A percentile compares a stretch with the other conserved stretches of the same genome.
Conservation (phyloP, 768 basidiomycete genomes). For the Kockovaella imperatae region DNA sequence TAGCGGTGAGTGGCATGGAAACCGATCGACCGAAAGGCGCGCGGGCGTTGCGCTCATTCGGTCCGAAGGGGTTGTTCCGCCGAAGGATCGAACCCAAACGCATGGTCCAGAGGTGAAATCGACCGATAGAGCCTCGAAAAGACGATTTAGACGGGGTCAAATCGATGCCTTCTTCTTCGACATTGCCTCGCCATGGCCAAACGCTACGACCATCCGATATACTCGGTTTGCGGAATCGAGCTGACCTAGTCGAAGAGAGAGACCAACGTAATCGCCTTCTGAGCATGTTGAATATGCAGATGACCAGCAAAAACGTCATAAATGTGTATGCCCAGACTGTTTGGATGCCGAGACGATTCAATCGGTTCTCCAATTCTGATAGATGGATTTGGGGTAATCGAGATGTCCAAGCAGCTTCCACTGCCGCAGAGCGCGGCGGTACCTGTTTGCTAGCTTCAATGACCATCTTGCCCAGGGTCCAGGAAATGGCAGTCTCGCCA, state of each 20-base stretch:
- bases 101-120: conserved; percentile 8
- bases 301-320: conserved; percentile 18
- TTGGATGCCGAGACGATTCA: conserved; percentile 31
- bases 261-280: conserved; percentile 13
- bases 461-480: conserved; percentile 99
- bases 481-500: conserved; percentile 84
- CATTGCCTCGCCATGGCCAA: neutral
- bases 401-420: conserved; percentile 18
- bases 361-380: conserved; percentile 7
- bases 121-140: neutral
- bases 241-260: neutral
- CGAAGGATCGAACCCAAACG: conserved; percentile 6
- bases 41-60: no score
- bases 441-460: conserved; percentile 68
- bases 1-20: conserved; percentile 1
- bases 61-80: conserved; percentile 2
- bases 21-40: neutral
- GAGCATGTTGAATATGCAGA: conserved; percentile 19
- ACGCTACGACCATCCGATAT: conserved; percentile 9
- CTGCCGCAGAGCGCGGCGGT: conserved; percentile 11
- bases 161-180: conserved; percentile 1
- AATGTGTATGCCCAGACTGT: conserved; percentile 35
- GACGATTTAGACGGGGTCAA: conserved; percentile 1
- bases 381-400: conserved; percentile 8
- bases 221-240: conserved; percentile 24